phyloP scores from a whole-genome alignment of 2,329 filamentous ascomycete genomes.

The Plectosphaerella cucumerina region DNA sequence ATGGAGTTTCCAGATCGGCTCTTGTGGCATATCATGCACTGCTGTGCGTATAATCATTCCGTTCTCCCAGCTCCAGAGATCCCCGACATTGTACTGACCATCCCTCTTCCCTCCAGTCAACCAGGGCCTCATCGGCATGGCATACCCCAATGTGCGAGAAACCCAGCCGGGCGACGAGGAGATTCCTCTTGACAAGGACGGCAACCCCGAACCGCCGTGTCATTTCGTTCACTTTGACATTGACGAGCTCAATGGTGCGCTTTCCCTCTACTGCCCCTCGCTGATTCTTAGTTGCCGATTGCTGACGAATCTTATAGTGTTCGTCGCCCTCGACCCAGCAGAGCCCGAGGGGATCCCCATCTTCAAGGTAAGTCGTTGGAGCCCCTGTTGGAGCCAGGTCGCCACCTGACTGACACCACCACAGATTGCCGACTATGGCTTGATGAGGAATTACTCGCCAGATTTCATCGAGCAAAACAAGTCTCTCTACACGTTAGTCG shows the following conservation, averaged over 20 bases:
- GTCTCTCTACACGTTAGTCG: not conserved
- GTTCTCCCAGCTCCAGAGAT: not conserved
- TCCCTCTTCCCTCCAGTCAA: constrained; percentile 15
- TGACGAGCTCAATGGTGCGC: constrained; percentile 23
- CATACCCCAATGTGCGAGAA: constrained; percentile 11
- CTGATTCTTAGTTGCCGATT: not conserved
- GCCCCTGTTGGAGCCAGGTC: too few species aligned
- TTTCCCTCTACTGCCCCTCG: too few species aligned
- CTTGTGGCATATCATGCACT: constrained; percentile 8
- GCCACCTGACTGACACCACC: too few species aligned
- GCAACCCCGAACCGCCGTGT: constrained; percentile 13
- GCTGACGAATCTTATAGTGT: constrained; percentile 2
- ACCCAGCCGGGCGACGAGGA: not conserved
- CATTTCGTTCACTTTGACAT: constrained; percentile 23
- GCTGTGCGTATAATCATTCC: constrained; percentile 2
- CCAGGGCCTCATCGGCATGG: constrained; percentile 19
- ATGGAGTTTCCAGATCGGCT: constrained; percentile 6
- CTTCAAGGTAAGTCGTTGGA: constrained; percentile 6
- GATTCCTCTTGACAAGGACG: constrained; percentile 1
- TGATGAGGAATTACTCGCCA: not conserved
- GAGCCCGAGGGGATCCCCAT: constrained; percentile 1
- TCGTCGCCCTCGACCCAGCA: not conserved
- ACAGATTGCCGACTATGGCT: constrained; percentile 10
- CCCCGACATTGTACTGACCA: constrained; percentile 4
- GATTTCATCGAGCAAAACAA: not conserved